phyloP scores from a whole-genome alignment of 148 eudicot species.

The Diospyros lotus region DNA sequence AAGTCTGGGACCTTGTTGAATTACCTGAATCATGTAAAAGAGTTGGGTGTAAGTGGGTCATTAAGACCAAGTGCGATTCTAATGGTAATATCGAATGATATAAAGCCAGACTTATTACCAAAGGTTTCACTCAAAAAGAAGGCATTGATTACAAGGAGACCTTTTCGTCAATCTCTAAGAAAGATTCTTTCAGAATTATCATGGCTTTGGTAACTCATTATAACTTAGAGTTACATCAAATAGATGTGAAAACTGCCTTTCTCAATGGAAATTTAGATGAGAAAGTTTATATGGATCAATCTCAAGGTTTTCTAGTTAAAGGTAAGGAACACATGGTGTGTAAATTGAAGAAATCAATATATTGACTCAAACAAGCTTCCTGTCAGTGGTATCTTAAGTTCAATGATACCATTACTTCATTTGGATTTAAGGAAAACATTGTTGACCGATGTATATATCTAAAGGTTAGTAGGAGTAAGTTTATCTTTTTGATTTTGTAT shows the following conservation, averaged over 20 bases:
- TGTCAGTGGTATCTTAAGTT: background rate
- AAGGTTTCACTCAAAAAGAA: background rate
- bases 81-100: background rate
- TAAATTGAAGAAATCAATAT: background rate
- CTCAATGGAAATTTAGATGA: background rate
- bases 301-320: background rate
- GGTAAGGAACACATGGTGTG: background rate
- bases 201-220: background rate
- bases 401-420: background rate
- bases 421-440: background rate
- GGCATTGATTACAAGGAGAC: background rate
- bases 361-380: background rate
- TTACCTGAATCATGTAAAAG: background rate
- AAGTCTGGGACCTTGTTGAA: background rate
- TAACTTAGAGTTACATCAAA: background rate
- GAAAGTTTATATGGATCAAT: background rate
- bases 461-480: background rate
- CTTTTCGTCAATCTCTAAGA: background rate
- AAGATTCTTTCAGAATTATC: background rate
- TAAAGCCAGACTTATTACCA: background rate
- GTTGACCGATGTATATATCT: background rate
- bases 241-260: background rate
- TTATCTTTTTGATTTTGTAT: slow-evolving; percentile 1
- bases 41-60: background rate
- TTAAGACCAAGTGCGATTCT: background rate